Evolutionary conservation across 2,329 filamentous ascomycete species (phyloP), one percentile per base, ranked within the genome.

Genomic region (Botrytis fragariae): DNA sequence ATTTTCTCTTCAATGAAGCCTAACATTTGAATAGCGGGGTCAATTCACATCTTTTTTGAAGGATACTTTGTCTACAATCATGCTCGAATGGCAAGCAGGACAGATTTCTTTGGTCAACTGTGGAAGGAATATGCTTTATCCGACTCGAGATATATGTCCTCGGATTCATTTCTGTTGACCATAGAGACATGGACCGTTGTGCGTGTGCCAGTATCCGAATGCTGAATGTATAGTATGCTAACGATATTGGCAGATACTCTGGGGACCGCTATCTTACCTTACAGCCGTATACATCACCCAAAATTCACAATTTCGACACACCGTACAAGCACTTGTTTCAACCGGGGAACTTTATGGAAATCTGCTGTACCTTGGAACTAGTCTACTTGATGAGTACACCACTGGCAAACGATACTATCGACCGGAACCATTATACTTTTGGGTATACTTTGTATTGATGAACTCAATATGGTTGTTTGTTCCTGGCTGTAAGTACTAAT

Each of bases 391-490:
- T 74, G 80, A 83, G 73, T 82, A 81, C 48, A 81, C 84, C 74
- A 81, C 80, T 22, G 87, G 85, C 4, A 80, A 84, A 35, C 83
- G 82, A 32, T 87, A 89, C 77, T 89, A 86, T 76, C 84, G 89
- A 37, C 89, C 89, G 1, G 89, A 91, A 81, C 81, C 83, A 35
- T 79, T 87, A 44, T 91, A 91, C 77, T 90, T 87, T 77, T 91
- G 89, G 89, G 82, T 88, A 29, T 91, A 91, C 77, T 91, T 89
- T 74, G 82, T 88, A 8, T 86, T 86, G 3, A 86, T 90, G 79
- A 91, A 91, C 77, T 79, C 85, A 25, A 87, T 89, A 0, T 91
- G 89, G 89, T 86, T 84, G 1, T 76, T 89, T 1, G 84, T 90
- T 37, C 89, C 89, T 9, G 77, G 83, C 3, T 78, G 88, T 90